Conservation (phyloP, 164 flowering plant species). For the Cinnamomum chago region DNA sequence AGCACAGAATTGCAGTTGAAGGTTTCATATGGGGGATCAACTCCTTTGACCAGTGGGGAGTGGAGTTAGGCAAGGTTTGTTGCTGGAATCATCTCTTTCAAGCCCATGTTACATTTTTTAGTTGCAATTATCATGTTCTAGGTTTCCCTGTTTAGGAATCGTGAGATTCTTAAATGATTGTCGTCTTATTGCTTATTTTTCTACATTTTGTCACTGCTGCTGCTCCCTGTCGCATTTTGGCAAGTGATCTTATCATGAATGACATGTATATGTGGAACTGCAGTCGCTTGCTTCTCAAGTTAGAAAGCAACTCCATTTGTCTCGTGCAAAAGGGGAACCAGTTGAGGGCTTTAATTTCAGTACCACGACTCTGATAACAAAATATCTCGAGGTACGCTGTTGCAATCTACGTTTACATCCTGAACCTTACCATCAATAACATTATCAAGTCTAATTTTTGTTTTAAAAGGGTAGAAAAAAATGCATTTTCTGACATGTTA, state of each 20-base stretch:
- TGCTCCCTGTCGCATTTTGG: not conserved
- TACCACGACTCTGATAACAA: conserved; percentile 55
- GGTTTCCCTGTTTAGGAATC: not conserved
- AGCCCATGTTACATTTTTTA: not conserved
- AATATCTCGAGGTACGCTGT: conserved; percentile 65
- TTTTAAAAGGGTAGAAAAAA: too few species aligned
- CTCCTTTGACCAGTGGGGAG: conserved; percentile 99
- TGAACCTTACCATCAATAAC: not conserved
- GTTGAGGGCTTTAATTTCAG: conserved; percentile 83
- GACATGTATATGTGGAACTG: conserved; percentile 6
- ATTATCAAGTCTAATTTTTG: not conserved
- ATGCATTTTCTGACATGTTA: too few species aligned
- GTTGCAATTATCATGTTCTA: not conserved
- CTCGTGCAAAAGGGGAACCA: conserved; percentile 66
- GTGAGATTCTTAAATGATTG: not conserved
- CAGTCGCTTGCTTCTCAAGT: conserved; percentile 89
- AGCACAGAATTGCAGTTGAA: conserved; percentile 92
- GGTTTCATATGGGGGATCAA: conserved; percentile 98
- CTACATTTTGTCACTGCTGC: not conserved
- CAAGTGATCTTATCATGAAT: not conserved
- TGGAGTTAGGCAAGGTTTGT: conserved; percentile 93
- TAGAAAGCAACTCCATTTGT: conserved; percentile 73
- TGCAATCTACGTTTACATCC: not conserved
- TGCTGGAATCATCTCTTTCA: not conserved
- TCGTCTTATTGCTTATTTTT: not conserved